phyloP scores from a whole-genome alignment of 805 yeast genomes.

The Naumovozyma castellii region DNA sequence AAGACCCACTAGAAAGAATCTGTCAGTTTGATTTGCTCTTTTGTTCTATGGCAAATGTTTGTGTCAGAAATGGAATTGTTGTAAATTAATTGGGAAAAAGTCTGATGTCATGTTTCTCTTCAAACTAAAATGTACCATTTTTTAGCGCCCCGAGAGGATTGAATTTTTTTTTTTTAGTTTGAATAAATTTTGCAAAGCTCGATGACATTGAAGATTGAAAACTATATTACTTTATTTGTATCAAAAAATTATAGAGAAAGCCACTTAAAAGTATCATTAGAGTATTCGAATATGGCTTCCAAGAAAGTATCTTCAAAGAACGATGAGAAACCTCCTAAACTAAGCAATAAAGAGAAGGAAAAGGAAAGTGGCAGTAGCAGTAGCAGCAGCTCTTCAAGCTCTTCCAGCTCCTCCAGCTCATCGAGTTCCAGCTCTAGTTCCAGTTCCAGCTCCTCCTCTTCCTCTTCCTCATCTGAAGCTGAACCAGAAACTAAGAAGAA shows the following conservation, averaged over 20 bases:
- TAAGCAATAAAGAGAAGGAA: conserved; percentile 20
- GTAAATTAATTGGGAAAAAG: neutral
- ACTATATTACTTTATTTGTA: no score
- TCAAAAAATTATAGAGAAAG: no score
- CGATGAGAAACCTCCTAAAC: conserved; percentile 20
- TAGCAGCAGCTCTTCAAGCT: conserved; percentile 5
- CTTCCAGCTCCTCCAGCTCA: conserved; percentile 3
- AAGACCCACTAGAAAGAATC: no score
- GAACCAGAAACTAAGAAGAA: no score
- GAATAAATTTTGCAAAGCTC: neutral
- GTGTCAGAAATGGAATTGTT: no score
- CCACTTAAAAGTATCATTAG: no score
- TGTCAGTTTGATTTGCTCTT: no score
- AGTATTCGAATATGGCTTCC: no score
- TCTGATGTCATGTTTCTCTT: neutral
- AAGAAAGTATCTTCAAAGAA: neutral
- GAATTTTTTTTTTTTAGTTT: no score
- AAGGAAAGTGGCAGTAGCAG: conserved; percentile 8
- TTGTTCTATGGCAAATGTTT: no score
- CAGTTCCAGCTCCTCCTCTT: no score
- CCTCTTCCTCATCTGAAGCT: no score
- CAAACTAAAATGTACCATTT: neutral
- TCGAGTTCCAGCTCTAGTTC: conserved; percentile 2
- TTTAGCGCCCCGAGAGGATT: neutral
- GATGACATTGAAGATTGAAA: neutral